phyloP scores from a whole-genome alignment of 129 eudicot species.

The Mikania micrantha region DNA sequence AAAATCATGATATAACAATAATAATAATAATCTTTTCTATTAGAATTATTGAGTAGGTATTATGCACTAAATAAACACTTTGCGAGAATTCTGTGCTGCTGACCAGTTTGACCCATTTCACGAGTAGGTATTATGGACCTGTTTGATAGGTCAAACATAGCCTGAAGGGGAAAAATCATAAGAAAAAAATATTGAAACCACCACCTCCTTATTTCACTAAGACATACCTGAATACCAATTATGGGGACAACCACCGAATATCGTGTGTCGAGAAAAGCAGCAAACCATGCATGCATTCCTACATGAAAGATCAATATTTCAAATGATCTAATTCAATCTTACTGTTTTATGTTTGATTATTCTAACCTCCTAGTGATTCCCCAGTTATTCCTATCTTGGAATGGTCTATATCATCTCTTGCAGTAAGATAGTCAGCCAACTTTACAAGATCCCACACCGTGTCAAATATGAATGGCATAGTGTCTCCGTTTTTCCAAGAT shows the following conservation, averaged over 20 bases:
- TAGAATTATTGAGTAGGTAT: not conserved
- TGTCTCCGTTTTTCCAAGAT: slow-evolving; percentile 84
- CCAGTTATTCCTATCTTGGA: slow-evolving; percentile 87
- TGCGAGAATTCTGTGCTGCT: not conserved
- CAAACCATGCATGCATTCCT: slow-evolving; percentile 99
- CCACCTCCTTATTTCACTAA: not conserved
- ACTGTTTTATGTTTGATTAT: slow-evolving; percentile 4
- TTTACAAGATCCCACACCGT: slow-evolving; percentile 97
- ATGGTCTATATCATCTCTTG: slow-evolving; percentile 77
- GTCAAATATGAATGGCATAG: slow-evolving; percentile 99
- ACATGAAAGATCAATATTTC: slow-evolving; percentile 6
- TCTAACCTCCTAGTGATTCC: slow-evolving; percentile 96
- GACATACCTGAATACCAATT: slow-evolving; percentile 89
- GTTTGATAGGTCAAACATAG: not conserved
- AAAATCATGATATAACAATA: not conserved
- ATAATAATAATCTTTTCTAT: not conserved
- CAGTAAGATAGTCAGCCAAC: slow-evolving; percentile 77
- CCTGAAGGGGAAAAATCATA: not conserved
- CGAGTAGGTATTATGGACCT: too few species aligned
- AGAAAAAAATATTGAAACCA: not conserved
- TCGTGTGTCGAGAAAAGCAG: slow-evolving; percentile 77
- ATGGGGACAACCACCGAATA: slow-evolving; percentile 86
- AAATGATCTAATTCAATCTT: not conserved
- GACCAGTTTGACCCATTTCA: not conserved
- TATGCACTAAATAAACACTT: not conserved